Conservation (phyloP, 768 basidiomycete genomes). For the Pleurotus djamor region DNA sequence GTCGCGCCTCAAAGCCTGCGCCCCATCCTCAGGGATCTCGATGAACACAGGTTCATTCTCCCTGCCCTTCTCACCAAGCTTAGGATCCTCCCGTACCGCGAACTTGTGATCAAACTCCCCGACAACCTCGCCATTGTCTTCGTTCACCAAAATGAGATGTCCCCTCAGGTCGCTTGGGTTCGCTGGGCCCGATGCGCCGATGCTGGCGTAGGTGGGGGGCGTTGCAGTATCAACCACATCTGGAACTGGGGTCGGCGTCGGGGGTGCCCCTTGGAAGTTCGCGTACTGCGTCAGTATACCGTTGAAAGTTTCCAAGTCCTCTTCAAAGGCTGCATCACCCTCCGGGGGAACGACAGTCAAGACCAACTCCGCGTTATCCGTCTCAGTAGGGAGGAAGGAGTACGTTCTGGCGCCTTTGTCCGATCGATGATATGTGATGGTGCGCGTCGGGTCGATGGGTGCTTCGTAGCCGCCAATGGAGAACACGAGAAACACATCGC, state of each 20-base stretch:
- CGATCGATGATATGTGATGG: conserved; percentile 36
- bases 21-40: conserved; percentile 53
- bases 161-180: conserved; percentile 43
- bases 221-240: not conserved
- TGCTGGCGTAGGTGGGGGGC: not conserved
- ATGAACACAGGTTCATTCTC: conserved; percentile 70
- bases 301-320: conserved; percentile 66
- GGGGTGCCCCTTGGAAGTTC: conserved; percentile 30
- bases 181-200: conserved; percentile 16
- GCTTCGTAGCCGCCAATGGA: conserved; percentile 53
- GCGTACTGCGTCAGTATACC: conserved; percentile 66
- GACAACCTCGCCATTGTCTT: conserved; percentile 69
- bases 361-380: conserved; percentile 32
- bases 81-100: conserved; percentile 55
- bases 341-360: conserved; percentile 30
- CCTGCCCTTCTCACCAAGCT: conserved; percentile 44
- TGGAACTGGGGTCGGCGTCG: not conserved
- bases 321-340: conserved; percentile 32
- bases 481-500: conserved; percentile 68
- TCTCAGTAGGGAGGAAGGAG: conserved; percentile 36
- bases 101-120: conserved; percentile 64
- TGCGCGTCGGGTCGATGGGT: conserved; percentile 55
- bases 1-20: conserved; percentile 26
- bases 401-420: conserved; percentile 36
- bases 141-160: conserved; percentile 68